Base-by-base conservation (phyloP, 2,329 filamentous ascomycete species). In the Cercospora berteroae region DNA sequence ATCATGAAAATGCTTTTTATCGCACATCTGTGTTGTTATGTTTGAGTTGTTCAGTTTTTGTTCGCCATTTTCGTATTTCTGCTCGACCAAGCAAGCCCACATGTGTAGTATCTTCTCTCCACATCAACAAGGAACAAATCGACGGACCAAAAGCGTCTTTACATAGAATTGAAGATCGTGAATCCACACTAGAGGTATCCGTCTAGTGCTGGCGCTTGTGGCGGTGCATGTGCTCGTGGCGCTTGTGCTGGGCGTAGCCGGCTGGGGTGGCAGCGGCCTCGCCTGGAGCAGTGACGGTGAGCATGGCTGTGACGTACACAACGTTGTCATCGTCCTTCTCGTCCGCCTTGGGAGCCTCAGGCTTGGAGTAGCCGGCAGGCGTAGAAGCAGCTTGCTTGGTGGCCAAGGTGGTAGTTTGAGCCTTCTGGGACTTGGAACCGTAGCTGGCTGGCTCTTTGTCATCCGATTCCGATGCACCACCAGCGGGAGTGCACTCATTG, bases 241-340 rank as follows among this genome's bases (percentile, higher is more conserved):
- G 65, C 55, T 69, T 56, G 36, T 60, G 31, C 13, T 55, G 50
- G 12, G 60, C 62, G 16, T 39, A 39, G 36, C 36, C 36, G 9
- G 44, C 67, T 18, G 68, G 64, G 5, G 64, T 61, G 3, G 69
- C 66, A 5, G 57, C 39, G 25, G 66, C 64, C 6, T 69, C 63
- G 7, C 69, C 67, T 63, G 55, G 31, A 50, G 67, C 67, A 13
- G 65, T 66, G 52, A 69, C 67, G 9, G 69, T 71, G 33, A 68
- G 63, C 39, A 64, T 57, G 4, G 61, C 20, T 8, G 69, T 71
- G 58, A 65, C 67, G 36, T 64, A 69, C n/a, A 65, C 64, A 20
- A 66, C 29, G 42, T 67, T 61, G 29, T 65, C 29, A 12, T 12
- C 44, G 5, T 69, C 20, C 20, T 62, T 44, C n/a, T 50, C 63